Evolutionary conservation across 306 rosid species (phyloP), one percentile per base, ranked within the genome.

Genomic region (Castanopsis chinensis): DNA sequence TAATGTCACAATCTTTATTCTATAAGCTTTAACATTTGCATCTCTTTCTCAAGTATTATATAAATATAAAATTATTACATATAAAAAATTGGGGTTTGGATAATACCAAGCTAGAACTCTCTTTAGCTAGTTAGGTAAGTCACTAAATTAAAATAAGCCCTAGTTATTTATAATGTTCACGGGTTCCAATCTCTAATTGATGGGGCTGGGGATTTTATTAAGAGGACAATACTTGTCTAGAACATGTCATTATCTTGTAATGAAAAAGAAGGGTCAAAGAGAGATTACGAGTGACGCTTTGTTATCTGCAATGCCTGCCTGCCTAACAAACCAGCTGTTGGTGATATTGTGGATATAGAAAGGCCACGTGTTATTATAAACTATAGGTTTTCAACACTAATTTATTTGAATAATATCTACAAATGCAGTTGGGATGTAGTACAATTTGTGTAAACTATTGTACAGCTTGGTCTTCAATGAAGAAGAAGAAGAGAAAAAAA

Each of bases 361-460:
- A 80, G 12, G 86, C 86, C 91, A 90, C 90, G 87, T 85, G 8
- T 78, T 49, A 5, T n/a, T 70, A 70, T 70, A 73, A 77, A 77
- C 74, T 35, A 70, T 61, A 77, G 37, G 23, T 54, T 49, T 27
- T 27, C 53, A 49, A 49, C 53, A 12, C 53, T 49, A 49, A 49
- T 49, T 13, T 10, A 49, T 49, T 49, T 10, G 17, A 13, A 49
- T 56, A 56, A 6, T 56, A 32, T 49, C 60, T 78, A 35, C 57
- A 53, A 41, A 19, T 25, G 30, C 60, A 25, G 59, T 59, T 70
- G 71, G 71, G 27, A 7, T 58, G 63, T 15, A 4, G 82, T 57
- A 43, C 15, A 49, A 12, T 49, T 78, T 78, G 37, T 71, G 27
- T 58, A 37, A 21, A 71, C 52, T 69, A 69, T 41, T 71, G 63